Evolutionary conservation across 78 protist species (phyloP).

Genomic region (Fonticula alba): DNA sequence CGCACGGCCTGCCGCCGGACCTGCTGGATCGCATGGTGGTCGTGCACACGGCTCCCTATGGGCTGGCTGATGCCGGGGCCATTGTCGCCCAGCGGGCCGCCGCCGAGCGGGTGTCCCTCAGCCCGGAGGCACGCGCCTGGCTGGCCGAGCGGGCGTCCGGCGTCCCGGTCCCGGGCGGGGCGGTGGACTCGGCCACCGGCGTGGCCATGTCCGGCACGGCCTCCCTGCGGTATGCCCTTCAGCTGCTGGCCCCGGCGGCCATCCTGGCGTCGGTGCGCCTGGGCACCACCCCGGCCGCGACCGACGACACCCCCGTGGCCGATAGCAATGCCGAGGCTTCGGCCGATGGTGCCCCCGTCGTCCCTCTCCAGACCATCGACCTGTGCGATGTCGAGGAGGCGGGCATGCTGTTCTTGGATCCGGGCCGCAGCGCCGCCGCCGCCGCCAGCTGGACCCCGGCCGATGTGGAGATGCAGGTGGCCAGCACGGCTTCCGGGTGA

Average conservation of each 20-base stretch:
- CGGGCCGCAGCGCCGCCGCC: no score
- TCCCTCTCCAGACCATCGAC: conserved; percentile 52
- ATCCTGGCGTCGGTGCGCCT: no score
- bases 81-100: background rate
- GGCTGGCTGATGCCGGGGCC: conserved; percentile 27
- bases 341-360: no score
- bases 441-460: no score
- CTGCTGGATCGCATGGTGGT: conserved; percentile 85
- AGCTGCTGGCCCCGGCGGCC: conserved; percentile 86
- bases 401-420: no score
- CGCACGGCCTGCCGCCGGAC: conserved; percentile 98
- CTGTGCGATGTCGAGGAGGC: conserved; percentile 5
- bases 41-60: conserved; percentile 86
- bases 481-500: no score
- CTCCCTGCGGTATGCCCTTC: conserved; percentile 59
- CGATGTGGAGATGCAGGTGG: no score
- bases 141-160: background rate
- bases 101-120: background rate
- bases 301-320: no score
- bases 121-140: background rate
- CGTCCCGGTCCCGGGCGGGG: background rate
- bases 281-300: no score
- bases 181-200: background rate
- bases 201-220: background rate
- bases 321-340: no score